A percentile compares a stretch with the other conserved stretches of the same genome.
phyloP scores from a whole-genome alignment of 2,329 filamentous ascomycete genomes.

The Aspergillus udagawae region DNA sequence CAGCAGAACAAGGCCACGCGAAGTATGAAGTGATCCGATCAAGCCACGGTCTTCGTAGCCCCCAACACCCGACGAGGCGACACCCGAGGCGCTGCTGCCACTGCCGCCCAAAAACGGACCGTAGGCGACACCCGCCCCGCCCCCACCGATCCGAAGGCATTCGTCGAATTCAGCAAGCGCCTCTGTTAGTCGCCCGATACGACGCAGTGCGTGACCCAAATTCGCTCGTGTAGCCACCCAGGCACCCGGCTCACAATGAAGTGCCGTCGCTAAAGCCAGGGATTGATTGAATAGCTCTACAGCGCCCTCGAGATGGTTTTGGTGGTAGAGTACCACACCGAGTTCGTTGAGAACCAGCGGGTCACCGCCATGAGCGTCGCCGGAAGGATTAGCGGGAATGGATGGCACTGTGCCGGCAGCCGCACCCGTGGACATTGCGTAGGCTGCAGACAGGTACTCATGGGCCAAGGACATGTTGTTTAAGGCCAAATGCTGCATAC shows the following conservation, averaged over 20 bases:
- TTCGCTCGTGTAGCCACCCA: slow-evolving; percentile 85
- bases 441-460: slow-evolving; percentile 89
- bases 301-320: slow-evolving; percentile 71
- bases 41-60: slow-evolving; percentile 47
- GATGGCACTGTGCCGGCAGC: slow-evolving; percentile 25
- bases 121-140: slow-evolving; percentile 74
- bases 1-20: slow-evolving; percentile 73
- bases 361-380: slow-evolving; percentile 49
- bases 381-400: slow-evolving; percentile 22
- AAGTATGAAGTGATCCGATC: slow-evolving; percentile 45
- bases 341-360: slow-evolving; percentile 92
- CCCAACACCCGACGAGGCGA: slow-evolving; percentile 39
- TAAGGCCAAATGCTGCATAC: slow-evolving; percentile 96
- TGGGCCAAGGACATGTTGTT: slow-evolving; percentile 93
- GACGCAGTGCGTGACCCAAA: slow-evolving; percentile 80
- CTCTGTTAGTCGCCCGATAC: slow-evolving; percentile 63
- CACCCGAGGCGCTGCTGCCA: slow-evolving; percentile 30
- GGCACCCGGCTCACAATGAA: slow-evolving; percentile 75
- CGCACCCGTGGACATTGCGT: slow-evolving; percentile 52
- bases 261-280: slow-evolving; percentile 71
- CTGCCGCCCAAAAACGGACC: slow-evolving; percentile 54
- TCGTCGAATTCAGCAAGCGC: slow-evolving; percentile 81
- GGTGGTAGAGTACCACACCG: slow-evolving; percentile 92
- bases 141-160: slow-evolving; percentile 71
- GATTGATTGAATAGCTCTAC: slow-evolving; percentile 74